Conservation (phyloP, 257 asterid species). For the Solanum paucissectum region DNA sequence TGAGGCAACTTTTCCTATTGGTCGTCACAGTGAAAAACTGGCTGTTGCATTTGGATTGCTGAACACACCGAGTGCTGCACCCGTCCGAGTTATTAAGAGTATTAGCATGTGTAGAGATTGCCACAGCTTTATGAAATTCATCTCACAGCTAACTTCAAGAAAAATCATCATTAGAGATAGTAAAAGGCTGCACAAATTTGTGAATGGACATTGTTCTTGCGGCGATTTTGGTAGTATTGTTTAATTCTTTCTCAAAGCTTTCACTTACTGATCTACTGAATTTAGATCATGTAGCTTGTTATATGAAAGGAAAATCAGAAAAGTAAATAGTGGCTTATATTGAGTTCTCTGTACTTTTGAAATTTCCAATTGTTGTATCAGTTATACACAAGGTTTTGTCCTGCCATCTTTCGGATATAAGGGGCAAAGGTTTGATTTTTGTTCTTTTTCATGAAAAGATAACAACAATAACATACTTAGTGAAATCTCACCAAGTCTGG, state of each 20-base stretch:
- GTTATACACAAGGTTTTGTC: neutral
- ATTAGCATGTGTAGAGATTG: constrained; percentile 76
- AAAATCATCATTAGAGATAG: constrained; percentile 63
- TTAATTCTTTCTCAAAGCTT: constrained; percentile 2
- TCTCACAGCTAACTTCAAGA: constrained; percentile 46
- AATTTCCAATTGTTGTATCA: neutral
- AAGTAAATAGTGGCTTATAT: neutral
- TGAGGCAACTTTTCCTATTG: constrained; percentile 12
- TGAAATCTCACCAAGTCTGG: neutral
- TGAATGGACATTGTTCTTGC: constrained; percentile 64
- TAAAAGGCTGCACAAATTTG: constrained; percentile 70
- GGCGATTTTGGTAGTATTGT: constrained; percentile 66
- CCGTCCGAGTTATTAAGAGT: constrained; percentile 58
- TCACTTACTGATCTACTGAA: neutral
- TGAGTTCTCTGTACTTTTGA: neutral
- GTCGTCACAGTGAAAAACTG: constrained; percentile 71
- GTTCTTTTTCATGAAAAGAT: neutral
- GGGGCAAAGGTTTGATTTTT: neutral
- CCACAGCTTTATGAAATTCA: constrained; percentile 56
- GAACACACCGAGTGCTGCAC: constrained; percentile 29
- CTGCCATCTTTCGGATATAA: neutral
- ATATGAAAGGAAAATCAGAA: neutral
- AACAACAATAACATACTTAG: neutral
- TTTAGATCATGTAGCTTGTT: neutral
- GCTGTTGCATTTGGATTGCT: constrained; percentile 78